Evolutionary conservation across 306 rosid genomes (phyloP).

Genomic region (Quercus mongolica): DNA sequence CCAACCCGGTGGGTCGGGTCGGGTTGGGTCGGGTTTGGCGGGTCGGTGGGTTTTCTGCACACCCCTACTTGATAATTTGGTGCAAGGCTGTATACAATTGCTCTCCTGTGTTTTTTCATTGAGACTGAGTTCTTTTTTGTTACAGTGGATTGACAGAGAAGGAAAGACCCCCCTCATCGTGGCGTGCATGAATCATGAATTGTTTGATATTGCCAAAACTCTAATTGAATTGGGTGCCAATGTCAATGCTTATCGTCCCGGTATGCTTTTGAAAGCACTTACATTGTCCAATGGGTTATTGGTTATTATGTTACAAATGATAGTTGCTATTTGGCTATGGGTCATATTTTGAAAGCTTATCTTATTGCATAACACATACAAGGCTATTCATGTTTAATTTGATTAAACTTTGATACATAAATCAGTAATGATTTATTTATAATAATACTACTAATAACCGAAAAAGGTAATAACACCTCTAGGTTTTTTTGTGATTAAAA

Average conservation of each 20-base stretch:
- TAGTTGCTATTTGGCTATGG: not conserved
- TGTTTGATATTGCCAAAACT: conserved; percentile 16
- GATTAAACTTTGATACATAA: not conserved
- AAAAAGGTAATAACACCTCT: not conserved
- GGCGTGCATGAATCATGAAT: conserved; percentile 11
- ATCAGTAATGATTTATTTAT: not conserved
- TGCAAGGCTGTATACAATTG: not conserved
- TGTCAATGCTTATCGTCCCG: conserved; percentile 17
- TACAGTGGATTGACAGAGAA: conserved; percentile 13
- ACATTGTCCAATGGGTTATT: not conserved
- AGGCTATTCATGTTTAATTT: not conserved
- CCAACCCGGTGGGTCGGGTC: too few relatives aligned
- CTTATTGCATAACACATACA: not conserved
- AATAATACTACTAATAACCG: not conserved
- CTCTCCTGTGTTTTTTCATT: not conserved
- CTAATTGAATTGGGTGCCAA: conserved; percentile 27
- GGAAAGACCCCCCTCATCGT: conserved; percentile 21
- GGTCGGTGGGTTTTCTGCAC: too few relatives aligned
- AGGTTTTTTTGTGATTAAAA: too few relatives aligned
- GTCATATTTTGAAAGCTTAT: not conserved
- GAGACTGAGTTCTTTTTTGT: not conserved
- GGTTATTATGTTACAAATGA: not conserved
- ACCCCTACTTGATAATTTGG: not conserved
- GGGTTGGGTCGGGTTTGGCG: too few relatives aligned
- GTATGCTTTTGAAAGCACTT: not conserved